Conservation (phyloP, 352 stramenopile genomes). For the Phytophthora citricola region DNA sequence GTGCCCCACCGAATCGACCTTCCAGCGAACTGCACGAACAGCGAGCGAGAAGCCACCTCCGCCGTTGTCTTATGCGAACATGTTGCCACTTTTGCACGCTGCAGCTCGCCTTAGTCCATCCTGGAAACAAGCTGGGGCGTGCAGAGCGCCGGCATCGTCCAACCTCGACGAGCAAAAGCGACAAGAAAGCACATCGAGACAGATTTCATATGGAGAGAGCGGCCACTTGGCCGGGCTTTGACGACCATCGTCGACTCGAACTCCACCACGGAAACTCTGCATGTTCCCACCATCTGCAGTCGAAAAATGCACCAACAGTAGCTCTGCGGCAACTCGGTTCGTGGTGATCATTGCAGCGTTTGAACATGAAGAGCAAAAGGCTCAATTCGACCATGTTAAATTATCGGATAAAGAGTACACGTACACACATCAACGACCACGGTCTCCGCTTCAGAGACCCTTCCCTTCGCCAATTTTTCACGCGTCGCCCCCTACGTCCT, state of each 20-base stretch:
- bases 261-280: conserved; percentile 14
- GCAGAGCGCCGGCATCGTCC: conserved; percentile 28
- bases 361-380: not conserved
- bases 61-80: conserved; percentile 27
- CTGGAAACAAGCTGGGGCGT: conserved; percentile 29
- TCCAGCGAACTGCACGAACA: conserved; percentile 20
- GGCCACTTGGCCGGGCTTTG: conserved; percentile 13
- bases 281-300: conserved; percentile 16
- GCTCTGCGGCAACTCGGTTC: conserved; percentile 4
- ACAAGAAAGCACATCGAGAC: conserved; percentile 29
- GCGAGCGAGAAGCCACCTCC: conserved; percentile 11
- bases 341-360: not conserved
- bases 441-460: conserved; percentile 4
- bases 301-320: not conserved
- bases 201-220: conserved; percentile 26
- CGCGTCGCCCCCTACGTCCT: not conserved
- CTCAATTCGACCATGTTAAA: conserved; percentile 14
- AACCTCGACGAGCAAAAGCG: conserved; percentile 25
- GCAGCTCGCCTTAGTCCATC: conserved; percentile 30
- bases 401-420: conserved; percentile 6
- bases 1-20: conserved; percentile 31
- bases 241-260: conserved; percentile 19
- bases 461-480: conserved; percentile 16
- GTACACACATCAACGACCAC: conserved; percentile 5
- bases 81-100: conserved; percentile 22